phyloP scores from a whole-genome alignment of 805 yeast species.

The Wickerhamiella brachini region DNA sequence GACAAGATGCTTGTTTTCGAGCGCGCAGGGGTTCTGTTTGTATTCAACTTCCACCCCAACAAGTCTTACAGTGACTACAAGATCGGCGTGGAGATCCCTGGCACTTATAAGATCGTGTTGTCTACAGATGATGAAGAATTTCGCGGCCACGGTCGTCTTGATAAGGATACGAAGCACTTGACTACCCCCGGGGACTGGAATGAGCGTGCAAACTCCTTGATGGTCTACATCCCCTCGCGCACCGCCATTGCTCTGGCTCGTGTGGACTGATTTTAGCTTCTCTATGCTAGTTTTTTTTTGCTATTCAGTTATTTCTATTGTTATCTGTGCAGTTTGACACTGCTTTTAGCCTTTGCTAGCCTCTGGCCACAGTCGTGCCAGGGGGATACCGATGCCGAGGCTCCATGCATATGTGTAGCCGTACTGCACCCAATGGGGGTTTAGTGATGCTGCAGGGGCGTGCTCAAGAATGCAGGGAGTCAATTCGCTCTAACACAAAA shows the following conservation, averaged over 20 bases:
- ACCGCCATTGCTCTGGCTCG: slow-evolving; percentile 47
- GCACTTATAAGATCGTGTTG: slow-evolving; percentile 59
- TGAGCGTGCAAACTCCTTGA: slow-evolving; percentile 56
- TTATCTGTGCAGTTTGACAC: no score
- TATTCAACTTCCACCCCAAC: slow-evolving; percentile 84
- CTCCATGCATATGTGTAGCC: no score
- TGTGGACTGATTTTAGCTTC: neutral
- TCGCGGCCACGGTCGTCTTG: slow-evolving; percentile 76
- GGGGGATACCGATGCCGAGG: no score
- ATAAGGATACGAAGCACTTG: slow-evolving; percentile 38
- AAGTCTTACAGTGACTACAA: slow-evolving; percentile 76
- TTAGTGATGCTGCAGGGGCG: no score
- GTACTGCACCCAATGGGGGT: no score
- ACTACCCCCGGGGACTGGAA: slow-evolving; percentile 77
- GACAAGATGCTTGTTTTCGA: slow-evolving; percentile 87
- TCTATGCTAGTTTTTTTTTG: no score
- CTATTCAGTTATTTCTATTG: no score
- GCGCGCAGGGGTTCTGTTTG: slow-evolving; percentile 68
- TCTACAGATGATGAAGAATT: slow-evolving; percentile 56
- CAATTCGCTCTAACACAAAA: no score
- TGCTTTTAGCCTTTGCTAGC: no score
- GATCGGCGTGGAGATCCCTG: slow-evolving; percentile 75
- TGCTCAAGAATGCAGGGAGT: no score
- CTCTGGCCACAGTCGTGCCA: no score
- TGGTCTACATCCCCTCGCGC: slow-evolving; percentile 72